Evolutionary conservation across 305 asterid genomes (phyloP).

Genomic region (Andrographis paniculata): DNA sequence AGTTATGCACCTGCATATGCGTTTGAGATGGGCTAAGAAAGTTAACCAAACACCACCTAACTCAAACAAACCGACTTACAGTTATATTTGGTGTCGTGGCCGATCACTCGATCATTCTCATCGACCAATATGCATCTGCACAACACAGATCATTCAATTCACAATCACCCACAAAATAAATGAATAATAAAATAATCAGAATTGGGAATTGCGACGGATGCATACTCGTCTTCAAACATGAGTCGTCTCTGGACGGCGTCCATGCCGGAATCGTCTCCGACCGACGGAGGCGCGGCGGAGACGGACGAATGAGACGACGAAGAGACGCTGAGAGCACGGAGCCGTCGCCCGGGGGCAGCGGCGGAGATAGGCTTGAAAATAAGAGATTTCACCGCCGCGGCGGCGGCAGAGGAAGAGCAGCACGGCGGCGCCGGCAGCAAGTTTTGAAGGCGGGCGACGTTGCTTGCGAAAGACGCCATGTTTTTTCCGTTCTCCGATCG

Average conservation of each 20-base stretch:
- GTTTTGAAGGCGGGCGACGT: background rate
- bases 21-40: too few relatives aligned
- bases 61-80: conserved; percentile 44
- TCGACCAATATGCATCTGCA: conserved; percentile 93
- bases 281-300: conserved; percentile 13
- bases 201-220: background rate
- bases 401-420: too few relatives aligned
- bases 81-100: conserved; percentile 85
- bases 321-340: background rate
- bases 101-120: conserved; percentile 65
- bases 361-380: background rate
- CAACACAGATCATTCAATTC: too few relatives aligned
- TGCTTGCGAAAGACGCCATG: background rate
- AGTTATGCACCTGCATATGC: too few relatives aligned
- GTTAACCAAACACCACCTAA: too few relatives aligned
- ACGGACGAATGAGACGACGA: conserved; percentile 14
- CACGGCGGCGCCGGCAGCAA: background rate
- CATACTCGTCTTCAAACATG: conserved; percentile 63
- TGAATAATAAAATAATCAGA: too few relatives aligned
- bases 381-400: too few relatives aligned
- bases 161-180: too few relatives aligned
- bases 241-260: conserved; percentile 63
- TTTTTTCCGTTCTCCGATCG: too few relatives aligned
- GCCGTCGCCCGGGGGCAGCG: background rate
- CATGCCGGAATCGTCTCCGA: conserved; percentile 39